Evolutionary conservation across 495 filamentous ascomycete species (phyloP).

Genomic region (Immersiella caudata): DNA sequence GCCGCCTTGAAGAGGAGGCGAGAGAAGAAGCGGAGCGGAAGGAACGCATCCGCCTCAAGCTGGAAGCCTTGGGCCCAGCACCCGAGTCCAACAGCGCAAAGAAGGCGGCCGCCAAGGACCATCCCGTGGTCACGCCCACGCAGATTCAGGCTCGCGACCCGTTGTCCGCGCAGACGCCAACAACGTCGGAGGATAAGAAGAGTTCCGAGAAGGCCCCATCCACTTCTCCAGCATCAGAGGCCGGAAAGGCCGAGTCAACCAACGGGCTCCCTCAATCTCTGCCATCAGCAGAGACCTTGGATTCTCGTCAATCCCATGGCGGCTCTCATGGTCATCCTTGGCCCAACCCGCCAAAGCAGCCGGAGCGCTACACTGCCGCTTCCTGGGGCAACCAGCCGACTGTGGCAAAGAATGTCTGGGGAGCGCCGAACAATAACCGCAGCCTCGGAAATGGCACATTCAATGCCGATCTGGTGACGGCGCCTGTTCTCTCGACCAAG

Average conservation of each 20-base stretch:
- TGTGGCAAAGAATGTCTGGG: slow-evolving; percentile 69
- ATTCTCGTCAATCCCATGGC: slow-evolving; percentile 25
- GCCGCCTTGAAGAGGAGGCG: slow-evolving; percentile 78
- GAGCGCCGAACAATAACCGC: slow-evolving; percentile 68
- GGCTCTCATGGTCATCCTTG: slow-evolving; percentile 26
- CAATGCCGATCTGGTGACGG: slow-evolving; percentile 59
- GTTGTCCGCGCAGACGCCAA: slow-evolving; percentile 30
- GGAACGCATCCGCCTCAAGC: slow-evolving; percentile 81
- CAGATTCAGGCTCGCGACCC: slow-evolving; percentile 43
- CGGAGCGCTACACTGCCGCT: slow-evolving; percentile 42
- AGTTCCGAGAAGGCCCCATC: slow-evolving; percentile 16
- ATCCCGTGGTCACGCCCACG: slow-evolving; percentile 36
- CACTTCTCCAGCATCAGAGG: slow-evolving; percentile 11
- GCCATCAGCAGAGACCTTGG: slow-evolving; percentile 24
- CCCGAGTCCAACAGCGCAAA: slow-evolving; percentile 64
- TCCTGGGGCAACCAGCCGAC: slow-evolving; percentile 38
- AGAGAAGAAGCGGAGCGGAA: slow-evolving; percentile 75
- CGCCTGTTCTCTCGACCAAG: slow-evolving; percentile 42
- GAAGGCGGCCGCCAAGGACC: slow-evolving; percentile 47
- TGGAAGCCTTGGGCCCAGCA: slow-evolving; percentile 73
- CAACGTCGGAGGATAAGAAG: slow-evolving; percentile 16
- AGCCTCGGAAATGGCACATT: slow-evolving; percentile 81
- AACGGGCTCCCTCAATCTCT: slow-evolving; percentile 24
- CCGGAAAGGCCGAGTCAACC: slow-evolving; percentile 21
- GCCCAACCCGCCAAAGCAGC: slow-evolving; percentile 29